Base-by-base conservation (phyloP, 805 yeast genomes). In the Ogataea minuta region DNA sequence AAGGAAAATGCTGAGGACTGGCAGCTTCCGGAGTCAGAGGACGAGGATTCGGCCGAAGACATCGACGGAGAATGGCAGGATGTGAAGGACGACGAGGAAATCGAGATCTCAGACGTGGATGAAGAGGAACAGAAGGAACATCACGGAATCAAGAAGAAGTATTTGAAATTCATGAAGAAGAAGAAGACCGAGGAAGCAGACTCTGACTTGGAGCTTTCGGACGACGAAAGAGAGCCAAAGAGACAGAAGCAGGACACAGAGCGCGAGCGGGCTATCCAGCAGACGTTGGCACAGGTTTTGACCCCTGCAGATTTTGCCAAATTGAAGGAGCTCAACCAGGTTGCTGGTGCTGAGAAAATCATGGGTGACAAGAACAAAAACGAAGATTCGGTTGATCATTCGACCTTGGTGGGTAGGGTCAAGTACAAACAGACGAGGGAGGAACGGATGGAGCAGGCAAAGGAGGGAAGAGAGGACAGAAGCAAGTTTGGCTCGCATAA, bases 241-340 rank as follows among this genome's bases (percentile, higher is more conserved):
- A 70, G 41, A 63, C 49, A 44, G 33, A 48, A 66, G 6, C 67
- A 64, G 36, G 64, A 62, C 44, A 46, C 36, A 17, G 49, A 33
- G 36, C 49, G 79, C 41, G 50, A 87, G 34, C 39, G 46, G 14
- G 48, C 84, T 81, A 26, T 73, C 84, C n/a, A 74, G 79, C 34
- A 79, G 84, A 55, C 64, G 4, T 23, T 61, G 41, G 28, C 53
- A 7, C 54, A 53, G 52, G 84, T 93, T 45, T 73, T 93, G 52
- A 93, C 99, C 0, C 99, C 99, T 15, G 97, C 98, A 1, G 99
- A 93, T 69, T 93, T 90, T 60, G 96, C 96, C 46, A 91, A 91
- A 65, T 72, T 93, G 54, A 91, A 91, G 56, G 96, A 93, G 63
- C 74, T 93, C 53, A 77, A 80, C 56, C 71, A 78, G 12, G 81